These are phyloP conservation scores for Coleophoma crateriformis DNA, from an alignment of 2,329 filamentous ascomycete species.

Conservation along the genomic window DNA sequence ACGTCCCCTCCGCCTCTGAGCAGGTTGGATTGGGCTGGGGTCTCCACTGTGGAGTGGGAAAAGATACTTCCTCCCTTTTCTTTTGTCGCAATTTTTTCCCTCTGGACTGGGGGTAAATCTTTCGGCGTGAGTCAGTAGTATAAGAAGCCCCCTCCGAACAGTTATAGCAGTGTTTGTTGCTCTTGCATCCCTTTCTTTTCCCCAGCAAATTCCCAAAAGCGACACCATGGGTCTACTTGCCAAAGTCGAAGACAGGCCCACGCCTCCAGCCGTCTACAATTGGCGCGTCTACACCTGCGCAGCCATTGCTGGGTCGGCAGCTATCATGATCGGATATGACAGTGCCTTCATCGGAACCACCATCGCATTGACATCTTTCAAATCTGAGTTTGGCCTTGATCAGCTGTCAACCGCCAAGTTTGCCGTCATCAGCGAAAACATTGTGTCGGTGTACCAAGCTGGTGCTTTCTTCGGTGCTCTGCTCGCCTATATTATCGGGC, in stretches of 20 bases:
- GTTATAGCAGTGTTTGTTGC: too few relatives aligned
- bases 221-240: constrained; percentile 35
- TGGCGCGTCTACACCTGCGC: constrained; percentile 53
- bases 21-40: too few relatives aligned
- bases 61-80: too few relatives aligned
- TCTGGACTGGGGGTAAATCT: too few relatives aligned
- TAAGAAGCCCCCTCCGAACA: too few relatives aligned
- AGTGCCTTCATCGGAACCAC: constrained; percentile 77
- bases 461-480: constrained; percentile 80
- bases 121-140: too few relatives aligned
- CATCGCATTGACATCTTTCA: constrained; percentile 64
- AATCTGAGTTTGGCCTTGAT: constrained; percentile 59
- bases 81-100: neutral
- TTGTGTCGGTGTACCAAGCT: constrained; percentile 77
- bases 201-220: too few relatives aligned
- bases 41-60: too few relatives aligned
- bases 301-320: constrained; percentile 47
- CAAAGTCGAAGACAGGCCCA: constrained; percentile 50
- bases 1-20: too few relatives aligned
- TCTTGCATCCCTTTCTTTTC: too few relatives aligned
- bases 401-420: constrained; percentile 38
- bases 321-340: constrained; percentile 53
- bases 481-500: constrained; percentile 58
- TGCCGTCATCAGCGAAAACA: constrained; percentile 64
- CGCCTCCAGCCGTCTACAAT: constrained; percentile 53